Evolutionary conservation across 2,329 filamentous ascomycete genomes (phyloP), one percentile per base, ranked within the genome.

Genomic region (Fusarium oligoseptatum): DNA sequence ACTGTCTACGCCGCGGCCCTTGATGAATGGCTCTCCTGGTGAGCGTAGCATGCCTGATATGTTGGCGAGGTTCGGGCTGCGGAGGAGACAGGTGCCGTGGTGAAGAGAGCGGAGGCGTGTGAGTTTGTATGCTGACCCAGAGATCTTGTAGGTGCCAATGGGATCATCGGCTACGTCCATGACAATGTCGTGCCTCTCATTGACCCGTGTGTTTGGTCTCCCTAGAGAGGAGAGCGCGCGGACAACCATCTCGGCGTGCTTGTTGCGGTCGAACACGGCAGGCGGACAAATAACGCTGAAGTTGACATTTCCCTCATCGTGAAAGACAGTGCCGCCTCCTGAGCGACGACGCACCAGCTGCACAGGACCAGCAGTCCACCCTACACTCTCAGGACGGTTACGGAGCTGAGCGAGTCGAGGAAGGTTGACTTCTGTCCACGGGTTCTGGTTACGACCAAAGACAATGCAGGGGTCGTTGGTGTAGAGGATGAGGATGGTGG

Each of bases 391-490:
- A 10, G 75, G 76, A 10, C 61, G 60, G n/a, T 71, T 56, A 9
- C 72, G 66, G 60, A 77, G 76, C 61, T 72, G 74, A 3, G 78
- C 78, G 3, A 97, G 85, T 1, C 90, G 86, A 43, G 84, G 84
- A 10, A 98, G 88, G 81, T 97, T 94, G 71, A 94, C 92, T 85
- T 99, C 97, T 10, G 94, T 88, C 97, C 96, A 99, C 64, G 97
- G 97, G 82, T 99, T 99, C 85, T 99, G 97, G 82, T 99, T 99
- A 70, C 97, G 92, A 50, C 97, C 97, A 76, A 99, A 92, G 80
- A 99, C 92, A 69, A 99, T 89, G 81, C 94, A 95, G 1, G 96
- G 95, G 41, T 90, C 84, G 84, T 99, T 98, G 78, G 91, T 90
- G 85, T 98, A 99, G 60, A 98, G 89, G 66, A 98, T 93, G 2